Base-by-base conservation (phyloP, 306 rosid genomes). In the Cucurbita argyrosperma region DNA sequence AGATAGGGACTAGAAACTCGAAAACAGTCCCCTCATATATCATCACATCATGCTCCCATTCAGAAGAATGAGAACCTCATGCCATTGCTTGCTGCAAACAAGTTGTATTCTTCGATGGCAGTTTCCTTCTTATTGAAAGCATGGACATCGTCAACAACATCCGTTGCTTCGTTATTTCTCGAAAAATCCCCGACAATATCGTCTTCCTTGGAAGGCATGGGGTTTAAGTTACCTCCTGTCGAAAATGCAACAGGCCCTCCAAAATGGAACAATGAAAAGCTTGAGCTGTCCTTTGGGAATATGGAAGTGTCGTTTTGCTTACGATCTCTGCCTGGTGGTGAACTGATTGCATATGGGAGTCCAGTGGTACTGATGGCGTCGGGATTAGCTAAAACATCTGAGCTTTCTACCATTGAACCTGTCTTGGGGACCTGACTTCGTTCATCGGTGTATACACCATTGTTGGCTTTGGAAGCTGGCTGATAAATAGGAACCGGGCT, bases 161-260 rank as follows among this genome's bases (percentile, higher is more conserved):
- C 91, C 43, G 57, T 83, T 46, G 54, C 84, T 46, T 84, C 78
- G 77, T 76, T 43, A 83, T 76, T 78, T 51, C 77, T 39, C 71
- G 86, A 50, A 53, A 81, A 80, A 81, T 81, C 85, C 66, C 78
- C 83, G 18, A n/a, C 74, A 35, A n/a, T 76, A 55, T 79, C 51
- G 58, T 79, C 83, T 40, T 84, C 88, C 72, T 84, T 80, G 12
- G 78, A 74, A 76, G 88, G 84, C 39, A 81, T 46, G 45, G 75
- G 76, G 58, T 62, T 74, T 38, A 82, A 81, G 72, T 88, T 80
- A 72, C 88, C 68, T 40, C 83, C 88, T 37, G 81, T 63, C 51
- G 99, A 87, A 76, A 84, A 87, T 58, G 88, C 96, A 37, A 88
- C 88, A 71, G 99, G 99, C 40, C 96, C 97, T 13, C 90, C 98